phyloP scores from a whole-genome alignment of 768 basidiomycete species.

The Auricularia cornea region DNA sequence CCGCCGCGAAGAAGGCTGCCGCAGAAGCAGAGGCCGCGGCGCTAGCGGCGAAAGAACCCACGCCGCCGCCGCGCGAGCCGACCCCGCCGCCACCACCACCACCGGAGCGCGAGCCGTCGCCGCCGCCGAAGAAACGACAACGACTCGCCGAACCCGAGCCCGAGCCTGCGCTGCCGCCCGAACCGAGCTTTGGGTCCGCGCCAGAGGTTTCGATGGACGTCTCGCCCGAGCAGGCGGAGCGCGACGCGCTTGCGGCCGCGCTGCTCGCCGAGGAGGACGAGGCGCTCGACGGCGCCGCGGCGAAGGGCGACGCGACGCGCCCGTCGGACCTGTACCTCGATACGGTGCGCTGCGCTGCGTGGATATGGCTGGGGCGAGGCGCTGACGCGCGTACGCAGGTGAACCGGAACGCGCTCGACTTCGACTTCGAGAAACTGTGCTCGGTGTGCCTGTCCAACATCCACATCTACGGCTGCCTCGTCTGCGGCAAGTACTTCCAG shows the following conservation, averaged over 20 bases:
- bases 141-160: background rate
- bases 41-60: background rate
- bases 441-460: constrained; percentile 94
- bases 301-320: constrained; percentile 21
- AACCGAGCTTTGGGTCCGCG: background rate
- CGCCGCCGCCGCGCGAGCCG: background rate
- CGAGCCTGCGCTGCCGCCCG: background rate
- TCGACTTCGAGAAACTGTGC: constrained; percentile 99
- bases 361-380: background rate
- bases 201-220: too few relatives aligned
- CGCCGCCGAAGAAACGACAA: background rate
- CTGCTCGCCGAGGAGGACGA: constrained; percentile 6
- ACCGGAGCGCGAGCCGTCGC: background rate
- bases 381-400: constrained; percentile 45
- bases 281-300: constrained; percentile 16
- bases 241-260: background rate
- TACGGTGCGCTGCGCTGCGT: constrained; percentile 55
- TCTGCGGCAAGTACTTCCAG: constrained; percentile 98
- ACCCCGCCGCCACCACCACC: background rate
- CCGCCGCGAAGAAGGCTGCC: background rate
- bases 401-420: constrained; percentile 83
- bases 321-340: constrained; percentile 89
- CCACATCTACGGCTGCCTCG: constrained; percentile 95
- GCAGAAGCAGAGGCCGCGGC: background rate
- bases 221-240: background rate